phyloP scores from a whole-genome alignment of 108 stramenopile genomes.

The Cyclotella distinguenda region DNA sequence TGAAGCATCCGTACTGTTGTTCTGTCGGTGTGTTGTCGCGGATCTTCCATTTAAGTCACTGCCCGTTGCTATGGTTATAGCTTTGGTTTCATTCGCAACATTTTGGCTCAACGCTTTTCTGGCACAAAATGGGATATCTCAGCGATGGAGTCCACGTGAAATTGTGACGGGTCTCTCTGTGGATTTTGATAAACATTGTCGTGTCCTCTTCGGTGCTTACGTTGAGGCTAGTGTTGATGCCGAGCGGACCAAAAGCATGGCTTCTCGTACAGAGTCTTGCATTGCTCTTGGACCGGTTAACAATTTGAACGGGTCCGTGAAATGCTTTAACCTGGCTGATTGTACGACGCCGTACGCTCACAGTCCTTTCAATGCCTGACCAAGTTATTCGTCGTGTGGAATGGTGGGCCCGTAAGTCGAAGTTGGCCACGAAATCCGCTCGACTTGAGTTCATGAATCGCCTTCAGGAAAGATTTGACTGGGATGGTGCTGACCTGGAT shows the following conservation, averaged over 20 bases:
- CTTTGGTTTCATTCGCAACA: not conserved
- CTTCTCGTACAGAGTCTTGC: not conserved
- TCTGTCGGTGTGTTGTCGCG: not conserved
- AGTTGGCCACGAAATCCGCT: too few species aligned
- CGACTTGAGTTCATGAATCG: too few species aligned
- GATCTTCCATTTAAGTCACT: not conserved
- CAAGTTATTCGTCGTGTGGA: not conserved
- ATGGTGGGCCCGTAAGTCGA: too few species aligned
- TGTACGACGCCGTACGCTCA: not conserved
- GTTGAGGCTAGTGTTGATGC: not conserved
- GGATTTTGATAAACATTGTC: not conserved
- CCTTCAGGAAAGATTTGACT: too few species aligned
- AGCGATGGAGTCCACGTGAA: not conserved
- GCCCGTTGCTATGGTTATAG: not conserved
- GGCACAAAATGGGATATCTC: not conserved
- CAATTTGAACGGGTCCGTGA: not conserved
- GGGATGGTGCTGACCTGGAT: too few species aligned
- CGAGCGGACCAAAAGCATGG: not conserved
- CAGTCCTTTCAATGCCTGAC: not conserved
- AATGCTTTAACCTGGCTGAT: not conserved
- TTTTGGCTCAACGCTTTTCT: not conserved
- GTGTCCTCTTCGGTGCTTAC: not conserved
- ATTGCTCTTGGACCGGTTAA: not conserved
- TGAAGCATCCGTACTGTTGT: not conserved
- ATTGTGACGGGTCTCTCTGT: not conserved